Evolutionary conservation across 257 asterid genomes (phyloP), one percentile per base, ranked within the genome.

Genomic region (Solanum sparsipilum): DNA sequence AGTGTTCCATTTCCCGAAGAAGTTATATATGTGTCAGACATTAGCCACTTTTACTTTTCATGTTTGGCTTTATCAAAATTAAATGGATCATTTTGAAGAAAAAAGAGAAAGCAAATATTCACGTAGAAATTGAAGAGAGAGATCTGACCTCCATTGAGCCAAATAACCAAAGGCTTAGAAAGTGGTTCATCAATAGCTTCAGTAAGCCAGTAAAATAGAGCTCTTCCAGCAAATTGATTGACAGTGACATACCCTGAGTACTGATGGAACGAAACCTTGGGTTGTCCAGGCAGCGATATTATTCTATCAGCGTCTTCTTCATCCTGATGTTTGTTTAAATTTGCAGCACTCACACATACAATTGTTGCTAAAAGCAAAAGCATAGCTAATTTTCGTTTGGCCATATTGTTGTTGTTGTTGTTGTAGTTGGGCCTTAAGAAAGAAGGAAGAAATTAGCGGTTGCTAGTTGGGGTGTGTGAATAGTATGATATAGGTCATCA

Each of bases 61-160:
- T 48, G 15, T 48, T 48, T 48, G 15, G 21, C 60, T 48, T 48
- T 48, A 48, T 48, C 1, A 48, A 48, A 2, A 52, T 5, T 16
- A 16, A 44, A 46, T 13, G 3, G 20, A 46, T 46, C 56, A 46
- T 46, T 13, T 0, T 13, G 13, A 46, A 46, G 58, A 0, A 0
- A 52, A 15, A 48, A 56, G 4, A 56, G 9, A 56, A 52, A 56
- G n/a, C n/a, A n/a, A n/a, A n/a, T n/a, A n/a, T 48, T 48, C 60
- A 48, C 8, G 67, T 20, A 56, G 67, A 56, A 56, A 56, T 20
- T 56, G 20, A 20, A 56, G 38, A 76, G 82, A 35, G 38, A 65
- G 81, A 67, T 67, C 89, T 63, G 12, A 93, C 99, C 99, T 96
- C 99, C 99, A 85, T 96, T 95, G 86, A 96, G 99, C 99, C 99